These are phyloP conservation scores for Graphilbum ipis-grandicollis DNA, from an alignment of 2,329 filamentous ascomycete species.

Conservation along the genomic window DNA sequence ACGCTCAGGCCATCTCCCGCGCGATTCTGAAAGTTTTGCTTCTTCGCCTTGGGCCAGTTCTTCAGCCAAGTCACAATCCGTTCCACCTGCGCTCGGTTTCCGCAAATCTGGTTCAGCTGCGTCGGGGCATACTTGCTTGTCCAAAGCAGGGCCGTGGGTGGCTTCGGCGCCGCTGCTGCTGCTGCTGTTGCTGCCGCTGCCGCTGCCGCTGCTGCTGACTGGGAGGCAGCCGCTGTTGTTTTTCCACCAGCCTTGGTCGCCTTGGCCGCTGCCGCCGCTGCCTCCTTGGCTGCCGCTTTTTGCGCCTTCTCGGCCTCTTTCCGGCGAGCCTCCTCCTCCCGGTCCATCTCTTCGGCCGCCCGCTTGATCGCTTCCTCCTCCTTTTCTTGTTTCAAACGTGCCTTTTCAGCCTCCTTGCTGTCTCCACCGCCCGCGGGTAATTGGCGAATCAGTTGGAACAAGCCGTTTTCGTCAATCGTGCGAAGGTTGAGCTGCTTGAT, in stretches of 20 bases:
- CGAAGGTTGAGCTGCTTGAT: conserved; percentile 68
- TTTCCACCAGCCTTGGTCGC: not conserved
- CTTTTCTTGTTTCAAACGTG: conserved; percentile 65
- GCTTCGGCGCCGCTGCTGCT: conserved; percentile 21
- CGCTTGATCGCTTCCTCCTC: conserved; percentile 70
- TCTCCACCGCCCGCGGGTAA: conserved; percentile 77
- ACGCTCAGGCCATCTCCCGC: conserved; percentile 73
- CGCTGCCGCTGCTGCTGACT: not conserved
- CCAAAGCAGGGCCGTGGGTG: conserved; percentile 48
- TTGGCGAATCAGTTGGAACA: conserved; percentile 68
- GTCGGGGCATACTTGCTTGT: conserved; percentile 91
- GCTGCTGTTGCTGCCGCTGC: conserved; percentile 10
- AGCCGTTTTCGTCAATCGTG: conserved; percentile 83
- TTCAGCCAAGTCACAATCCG: conserved; percentile 78
- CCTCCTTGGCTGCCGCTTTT: conserved; percentile 22
- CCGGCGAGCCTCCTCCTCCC: conserved; percentile 49
- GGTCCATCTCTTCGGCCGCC: conserved; percentile 72
- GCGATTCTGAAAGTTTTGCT: conserved; percentile 63
- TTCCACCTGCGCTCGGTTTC: conserved; percentile 81
- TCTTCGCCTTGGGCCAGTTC: conserved; percentile 63
- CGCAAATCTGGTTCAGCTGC: conserved; percentile 73
- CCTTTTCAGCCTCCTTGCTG: conserved; percentile 73
- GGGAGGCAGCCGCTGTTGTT: not conserved
- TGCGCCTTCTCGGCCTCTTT: conserved; percentile 35
- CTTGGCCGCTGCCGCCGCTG: not conserved